Conservation (phyloP, 31 red algal genomes). For the Asparagopsis taxiformis region DNA sequence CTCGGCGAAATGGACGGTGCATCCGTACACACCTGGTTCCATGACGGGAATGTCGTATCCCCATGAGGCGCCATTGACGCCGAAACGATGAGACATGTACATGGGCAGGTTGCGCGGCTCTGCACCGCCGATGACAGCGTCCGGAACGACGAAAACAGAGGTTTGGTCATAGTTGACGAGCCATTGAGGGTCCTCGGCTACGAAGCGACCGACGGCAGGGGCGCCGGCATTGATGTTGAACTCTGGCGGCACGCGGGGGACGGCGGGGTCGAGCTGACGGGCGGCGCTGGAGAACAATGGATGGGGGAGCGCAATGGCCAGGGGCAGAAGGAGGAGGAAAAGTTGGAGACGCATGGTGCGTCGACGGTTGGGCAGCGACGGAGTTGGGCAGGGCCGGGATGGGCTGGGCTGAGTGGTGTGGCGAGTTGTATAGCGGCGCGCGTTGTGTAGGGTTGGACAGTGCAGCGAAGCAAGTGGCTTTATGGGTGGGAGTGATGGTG, state of each 20-base stretch:
- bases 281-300: too few species aligned
- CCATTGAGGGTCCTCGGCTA: slow-evolving; percentile 40
- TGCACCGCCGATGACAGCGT: slow-evolving; percentile 43
- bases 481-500: too few species aligned
- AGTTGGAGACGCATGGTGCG: too few species aligned
- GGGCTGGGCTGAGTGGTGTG: too few species aligned
- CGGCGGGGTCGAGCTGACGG: too few species aligned
- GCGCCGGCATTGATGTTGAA: slow-evolving; percentile 73
- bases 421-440: too few species aligned
- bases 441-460: too few species aligned
- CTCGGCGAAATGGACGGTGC: slow-evolving; percentile 58
- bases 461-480: too few species aligned
- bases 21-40: slow-evolving; percentile 54
- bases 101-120: slow-evolving; percentile 23
- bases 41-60: slow-evolving; percentile 61
- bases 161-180: slow-evolving; percentile 31
- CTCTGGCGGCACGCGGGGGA: slow-evolving; percentile 14
- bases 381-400: too few species aligned
- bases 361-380: too few species aligned
- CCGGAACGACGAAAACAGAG: slow-evolving; percentile 8
- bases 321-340: too few species aligned
- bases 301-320: too few species aligned
- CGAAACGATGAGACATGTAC: slow-evolving; percentile 30
- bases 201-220: slow-evolving; percentile 45
- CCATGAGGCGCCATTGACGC: slow-evolving; percentile 18